These are phyloP conservation scores for Letharia columbiana DNA, from an alignment of 495 filamentous ascomycete genomes.

Conservation along the genomic window DNA sequence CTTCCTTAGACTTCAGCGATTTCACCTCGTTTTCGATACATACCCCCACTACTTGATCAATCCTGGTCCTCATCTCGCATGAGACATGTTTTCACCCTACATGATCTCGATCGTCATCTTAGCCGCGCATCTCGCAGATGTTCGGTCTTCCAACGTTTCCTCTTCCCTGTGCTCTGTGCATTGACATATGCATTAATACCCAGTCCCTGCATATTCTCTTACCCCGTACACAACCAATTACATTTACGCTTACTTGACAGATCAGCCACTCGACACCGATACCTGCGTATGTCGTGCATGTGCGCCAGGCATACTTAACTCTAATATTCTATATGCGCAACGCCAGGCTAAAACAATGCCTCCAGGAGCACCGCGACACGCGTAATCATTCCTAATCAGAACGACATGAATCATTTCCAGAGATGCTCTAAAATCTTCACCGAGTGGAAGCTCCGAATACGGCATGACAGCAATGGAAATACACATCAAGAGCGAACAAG, in stretches of 20 bases:
- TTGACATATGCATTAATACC: neutral
- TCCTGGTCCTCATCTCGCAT: neutral
- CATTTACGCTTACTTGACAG: neutral
- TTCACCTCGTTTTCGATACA: neutral
- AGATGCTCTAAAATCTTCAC: neutral
- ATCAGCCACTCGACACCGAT: neutral
- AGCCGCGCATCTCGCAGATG: slow-evolving; percentile 1
- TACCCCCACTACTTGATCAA: neutral
- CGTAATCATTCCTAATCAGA: neutral
- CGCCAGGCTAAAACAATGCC: neutral
- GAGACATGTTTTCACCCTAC: neutral
- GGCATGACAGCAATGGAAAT: neutral
- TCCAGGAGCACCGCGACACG: neutral
- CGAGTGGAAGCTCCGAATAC: neutral
- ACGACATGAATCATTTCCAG: neutral
- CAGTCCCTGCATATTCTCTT: slow-evolving; percentile 2
- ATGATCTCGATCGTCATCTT: neutral
- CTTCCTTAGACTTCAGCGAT: neutral
- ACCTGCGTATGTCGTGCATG: slow-evolving; percentile 1
- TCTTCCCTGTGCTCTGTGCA: neutral
- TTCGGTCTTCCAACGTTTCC: neutral
- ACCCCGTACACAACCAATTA: slow-evolving; percentile 1
- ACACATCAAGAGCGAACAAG: neutral
- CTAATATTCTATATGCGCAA: neutral
- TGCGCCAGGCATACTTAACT: neutral